Conservation (phyloP, 1,139 yeast genomes). For the Petasospora rhodanensis region DNA sequence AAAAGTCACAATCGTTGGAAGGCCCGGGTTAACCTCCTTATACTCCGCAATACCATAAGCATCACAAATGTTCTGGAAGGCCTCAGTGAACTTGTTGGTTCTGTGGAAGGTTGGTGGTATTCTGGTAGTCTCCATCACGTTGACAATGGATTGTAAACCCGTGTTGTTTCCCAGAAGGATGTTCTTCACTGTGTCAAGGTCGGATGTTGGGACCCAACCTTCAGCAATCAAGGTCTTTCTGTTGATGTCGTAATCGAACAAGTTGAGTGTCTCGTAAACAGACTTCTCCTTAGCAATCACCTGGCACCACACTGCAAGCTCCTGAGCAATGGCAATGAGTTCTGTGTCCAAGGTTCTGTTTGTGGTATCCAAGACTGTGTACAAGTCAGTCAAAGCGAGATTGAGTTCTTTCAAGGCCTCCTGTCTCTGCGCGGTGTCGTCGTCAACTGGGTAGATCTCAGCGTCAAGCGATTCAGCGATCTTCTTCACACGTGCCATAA, state of each 20-base stretch:
- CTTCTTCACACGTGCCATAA: conserved; percentile 62
- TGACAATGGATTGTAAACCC: conserved; percentile 72
- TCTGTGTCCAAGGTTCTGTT: conserved; percentile 68
- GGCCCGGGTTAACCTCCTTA: conserved; percentile 93
- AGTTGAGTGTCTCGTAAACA: conserved; percentile 70
- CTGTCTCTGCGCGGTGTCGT: conserved; percentile 51
- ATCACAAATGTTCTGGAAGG: conserved; percentile 90
- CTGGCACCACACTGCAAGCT: conserved; percentile 65
- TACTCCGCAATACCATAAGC: conserved; percentile 94
- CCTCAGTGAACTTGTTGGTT: conserved; percentile 86
- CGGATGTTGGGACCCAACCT: conserved; percentile 80
- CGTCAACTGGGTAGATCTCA: conserved; percentile 60
- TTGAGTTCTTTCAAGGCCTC: conserved; percentile 56
- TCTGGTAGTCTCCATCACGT: conserved; percentile 72
- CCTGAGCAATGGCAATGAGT: conserved; percentile 68
- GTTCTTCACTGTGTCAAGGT: conserved; percentile 26
- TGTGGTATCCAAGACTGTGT: conserved; percentile 68
- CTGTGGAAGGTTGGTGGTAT: conserved; percentile 93
- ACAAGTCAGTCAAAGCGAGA: conserved; percentile 57
- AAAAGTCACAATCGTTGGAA: conserved; percentile 91
- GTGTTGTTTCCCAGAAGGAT: conserved; percentile 47
- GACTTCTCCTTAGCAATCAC: conserved; percentile 66
- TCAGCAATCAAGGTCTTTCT: conserved; percentile 93
- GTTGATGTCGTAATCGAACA: conserved; percentile 78
- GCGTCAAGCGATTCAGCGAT: conserved; percentile 88